Evolutionary conservation across 1,284 basidiomycete species (phyloP).

Genomic region (Coriolopsis trogii): DNA sequence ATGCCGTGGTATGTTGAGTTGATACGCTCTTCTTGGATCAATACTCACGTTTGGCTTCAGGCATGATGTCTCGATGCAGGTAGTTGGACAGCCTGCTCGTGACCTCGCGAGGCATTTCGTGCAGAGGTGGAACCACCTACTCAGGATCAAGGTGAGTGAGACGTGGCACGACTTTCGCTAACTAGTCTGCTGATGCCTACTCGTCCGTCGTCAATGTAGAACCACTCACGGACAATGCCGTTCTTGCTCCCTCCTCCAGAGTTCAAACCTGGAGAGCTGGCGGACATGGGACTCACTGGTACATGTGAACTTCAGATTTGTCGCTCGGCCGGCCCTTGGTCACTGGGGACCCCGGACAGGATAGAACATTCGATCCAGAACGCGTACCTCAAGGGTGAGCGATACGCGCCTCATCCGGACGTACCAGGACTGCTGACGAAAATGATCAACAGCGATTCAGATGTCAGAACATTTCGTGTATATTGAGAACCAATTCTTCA

Average conservation of each 20-base stretch:
- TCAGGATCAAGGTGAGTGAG: constrained; percentile 85
- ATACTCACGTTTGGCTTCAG: constrained; percentile 38
- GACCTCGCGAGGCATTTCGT: constrained; percentile 96
- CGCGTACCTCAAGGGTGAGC: constrained; percentile 86
- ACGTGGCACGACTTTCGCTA: too few species aligned
- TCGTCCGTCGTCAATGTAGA: constrained; percentile 46
- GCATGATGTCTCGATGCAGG: constrained; percentile 96
- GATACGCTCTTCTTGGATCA: background rate
- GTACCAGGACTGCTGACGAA: background rate
- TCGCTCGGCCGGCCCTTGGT: constrained; percentile 95
- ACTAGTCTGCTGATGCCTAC: background rate
- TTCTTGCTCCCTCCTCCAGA: constrained; percentile 95
- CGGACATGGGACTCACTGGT: constrained; percentile 85
- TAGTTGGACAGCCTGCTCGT: constrained; percentile 95
- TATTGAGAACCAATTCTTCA: constrained; percentile 99
- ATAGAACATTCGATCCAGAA: constrained; percentile 95
- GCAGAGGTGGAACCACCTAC: constrained; percentile 91
- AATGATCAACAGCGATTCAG: constrained; percentile 73
- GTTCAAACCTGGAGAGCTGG: constrained; percentile 83
- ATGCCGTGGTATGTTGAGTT: constrained; percentile 86
- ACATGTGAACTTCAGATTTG: constrained; percentile 98
- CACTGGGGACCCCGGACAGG: constrained; percentile 85
- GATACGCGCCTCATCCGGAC: background rate
- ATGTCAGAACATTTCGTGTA: constrained; percentile 93
- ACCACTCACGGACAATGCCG: constrained; percentile 91